Conservation (phyloP, 1,139 yeast species). For the Yamadazyma buinensis region DNA sequence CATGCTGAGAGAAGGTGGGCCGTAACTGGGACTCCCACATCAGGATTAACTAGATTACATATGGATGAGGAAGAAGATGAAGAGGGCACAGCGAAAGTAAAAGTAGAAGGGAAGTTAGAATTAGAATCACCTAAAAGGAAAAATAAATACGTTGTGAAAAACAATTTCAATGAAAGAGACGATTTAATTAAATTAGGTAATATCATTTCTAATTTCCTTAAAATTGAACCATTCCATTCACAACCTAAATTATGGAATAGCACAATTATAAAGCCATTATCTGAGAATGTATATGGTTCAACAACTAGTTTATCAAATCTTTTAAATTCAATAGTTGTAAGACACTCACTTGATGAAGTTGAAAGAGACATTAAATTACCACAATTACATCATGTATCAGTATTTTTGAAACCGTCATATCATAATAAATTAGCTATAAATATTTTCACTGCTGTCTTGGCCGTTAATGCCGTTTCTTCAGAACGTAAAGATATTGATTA, state of each 20-base stretch:
- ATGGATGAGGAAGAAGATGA: conserved; percentile 43
- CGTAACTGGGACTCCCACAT: conserved; percentile 72
- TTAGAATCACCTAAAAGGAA: conserved; percentile 17
- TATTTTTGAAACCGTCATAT: conserved; percentile 55
- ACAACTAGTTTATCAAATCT: conserved; percentile 36
- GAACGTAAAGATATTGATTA: conserved; percentile 65
- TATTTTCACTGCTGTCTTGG: conserved; percentile 61
- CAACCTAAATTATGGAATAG: conserved; percentile 46
- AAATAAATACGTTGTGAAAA: conserved; percentile 37
- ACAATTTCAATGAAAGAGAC: conserved; percentile 35
- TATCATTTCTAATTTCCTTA: conserved; percentile 50
- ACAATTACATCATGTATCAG: conserved; percentile 52
- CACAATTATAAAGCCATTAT: conserved; percentile 47
- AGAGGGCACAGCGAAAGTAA: conserved; percentile 12
- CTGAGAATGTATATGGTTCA: conserved; percentile 35
- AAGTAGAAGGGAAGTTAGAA: conserved; percentile 1
- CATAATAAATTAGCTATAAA: conserved; percentile 61
- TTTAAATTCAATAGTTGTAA: conserved; percentile 45
- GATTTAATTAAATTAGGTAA: conserved; percentile 55
- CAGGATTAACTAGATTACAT: conserved; percentile 59
- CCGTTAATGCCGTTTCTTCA: conserved; percentile 70
- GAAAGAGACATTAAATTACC: conserved; percentile 57
- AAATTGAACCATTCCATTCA: conserved; percentile 56
- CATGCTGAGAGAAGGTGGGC: conserved; percentile 66
- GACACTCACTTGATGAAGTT: conserved; percentile 53